A percentile compares a stretch with the other conserved stretches of the same genome.
Conservation (phyloP, 306 rosid species). For the Boehmeria nivea region DNA sequence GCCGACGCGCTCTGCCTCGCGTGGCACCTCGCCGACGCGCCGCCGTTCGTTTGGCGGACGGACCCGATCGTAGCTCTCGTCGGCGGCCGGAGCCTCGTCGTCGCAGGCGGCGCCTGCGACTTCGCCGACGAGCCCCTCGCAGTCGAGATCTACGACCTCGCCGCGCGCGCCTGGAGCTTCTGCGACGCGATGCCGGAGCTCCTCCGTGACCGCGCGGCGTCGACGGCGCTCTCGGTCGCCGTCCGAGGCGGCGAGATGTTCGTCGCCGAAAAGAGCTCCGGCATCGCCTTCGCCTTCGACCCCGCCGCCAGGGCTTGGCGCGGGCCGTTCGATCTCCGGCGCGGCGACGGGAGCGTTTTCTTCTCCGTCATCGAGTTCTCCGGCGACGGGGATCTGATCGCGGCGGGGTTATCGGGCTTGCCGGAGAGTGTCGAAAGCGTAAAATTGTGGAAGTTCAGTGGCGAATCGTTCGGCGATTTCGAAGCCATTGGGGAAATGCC, state of each 20-base stretch:
- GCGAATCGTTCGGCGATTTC: slow-evolving; percentile 23
- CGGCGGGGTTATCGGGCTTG: slow-evolving; percentile 46
- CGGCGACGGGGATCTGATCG: slow-evolving; percentile 24
- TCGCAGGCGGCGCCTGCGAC: slow-evolving; percentile 55
- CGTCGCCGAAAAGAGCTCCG: slow-evolving; percentile 49
- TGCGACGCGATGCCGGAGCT: slow-evolving; percentile 47
- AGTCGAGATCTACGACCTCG: slow-evolving; percentile 46
- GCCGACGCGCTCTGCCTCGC: slow-evolving; percentile 44
- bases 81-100: slow-evolving; percentile 23
- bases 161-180: slow-evolving; percentile 30
- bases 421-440: slow-evolving; percentile 30
- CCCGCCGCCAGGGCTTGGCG: slow-evolving; percentile 37
- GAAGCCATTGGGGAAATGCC: slow-evolving; percentile 67
- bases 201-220: slow-evolving; percentile 39
- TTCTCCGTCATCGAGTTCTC: slow-evolving; percentile 28
- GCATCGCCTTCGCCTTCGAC: slow-evolving; percentile 43
- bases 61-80: slow-evolving; percentile 58
- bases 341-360: slow-evolving; percentile 16
- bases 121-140: slow-evolving; percentile 59
- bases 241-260: slow-evolving; percentile 31
- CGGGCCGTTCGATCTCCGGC: slow-evolving; percentile 51
- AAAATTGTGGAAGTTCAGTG: slow-evolving; percentile 45
- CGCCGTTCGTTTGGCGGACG: slow-evolving; percentile 47
- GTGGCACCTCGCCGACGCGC: slow-evolving; percentile 38
- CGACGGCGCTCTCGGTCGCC: slow-evolving; percentile 55